phyloP scores from a whole-genome alignment of 2,329 filamentous ascomycete genomes.

The Aspergillus sp. region DNA sequence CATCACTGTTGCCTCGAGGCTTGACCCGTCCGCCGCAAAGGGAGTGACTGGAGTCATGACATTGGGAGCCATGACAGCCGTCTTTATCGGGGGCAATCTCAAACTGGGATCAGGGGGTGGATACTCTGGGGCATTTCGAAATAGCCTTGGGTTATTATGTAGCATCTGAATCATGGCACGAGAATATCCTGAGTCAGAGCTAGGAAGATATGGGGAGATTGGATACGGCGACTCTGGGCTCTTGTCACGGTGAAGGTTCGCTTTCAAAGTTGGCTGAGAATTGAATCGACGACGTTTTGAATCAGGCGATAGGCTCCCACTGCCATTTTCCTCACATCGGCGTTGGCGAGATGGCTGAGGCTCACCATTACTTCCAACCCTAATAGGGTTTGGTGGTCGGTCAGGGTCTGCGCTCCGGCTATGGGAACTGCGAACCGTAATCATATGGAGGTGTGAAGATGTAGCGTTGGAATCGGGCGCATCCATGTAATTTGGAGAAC shows the following conservation, averaged over 20 bases:
- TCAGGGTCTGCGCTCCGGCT: slow-evolving; percentile 18
- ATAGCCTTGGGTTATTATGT: slow-evolving; percentile 53
- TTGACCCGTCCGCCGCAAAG: slow-evolving; percentile 37
- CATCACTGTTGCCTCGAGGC: slow-evolving; percentile 67
- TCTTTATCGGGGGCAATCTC: slow-evolving; percentile 52
- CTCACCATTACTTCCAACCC: slow-evolving; percentile 18
- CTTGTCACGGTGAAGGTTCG: slow-evolving; percentile 35
- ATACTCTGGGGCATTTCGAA: slow-evolving; percentile 17
- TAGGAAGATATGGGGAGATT: slow-evolving; percentile 41
- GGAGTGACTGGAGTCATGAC: slow-evolving; percentile 22
- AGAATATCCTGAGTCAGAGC: slow-evolving; percentile 25
- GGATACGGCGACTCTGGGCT: slow-evolving; percentile 38
- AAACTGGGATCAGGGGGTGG: slow-evolving; percentile 45
- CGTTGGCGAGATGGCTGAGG: slow-evolving; percentile 17
- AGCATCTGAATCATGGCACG: slow-evolving; percentile 46
- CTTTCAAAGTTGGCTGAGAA: slow-evolving; percentile 34
- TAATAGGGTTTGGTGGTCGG: slow-evolving; percentile 19
- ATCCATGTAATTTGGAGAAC: slow-evolving; percentile 28
- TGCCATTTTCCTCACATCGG: slow-evolving; percentile 25
- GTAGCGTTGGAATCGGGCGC: neutral
- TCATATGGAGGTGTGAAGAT: neutral
- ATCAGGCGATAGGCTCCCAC: slow-evolving; percentile 47
- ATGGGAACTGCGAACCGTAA: slow-evolving; percentile 15
- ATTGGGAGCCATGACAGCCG: slow-evolving; percentile 18
- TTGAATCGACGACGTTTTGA: slow-evolving; percentile 61